Evolutionary conservation across 139 green algal species (phyloP).

Genomic region (Marvania coccoides): DNA sequence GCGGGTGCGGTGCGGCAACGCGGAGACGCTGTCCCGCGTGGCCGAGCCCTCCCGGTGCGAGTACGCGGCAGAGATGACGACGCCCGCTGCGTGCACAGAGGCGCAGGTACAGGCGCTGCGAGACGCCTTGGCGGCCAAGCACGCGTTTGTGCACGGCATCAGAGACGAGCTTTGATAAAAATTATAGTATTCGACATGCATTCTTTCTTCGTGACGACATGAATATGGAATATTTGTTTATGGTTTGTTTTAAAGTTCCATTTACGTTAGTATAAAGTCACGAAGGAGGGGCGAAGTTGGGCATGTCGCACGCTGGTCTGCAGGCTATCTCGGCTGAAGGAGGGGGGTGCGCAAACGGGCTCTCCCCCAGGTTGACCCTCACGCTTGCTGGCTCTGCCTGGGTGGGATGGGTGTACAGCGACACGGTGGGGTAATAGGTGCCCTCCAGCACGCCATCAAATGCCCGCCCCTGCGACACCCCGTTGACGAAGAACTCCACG

Average conservation of each 20-base stretch:
- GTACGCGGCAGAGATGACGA: slow-evolving; percentile 58
- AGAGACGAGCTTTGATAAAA: slow-evolving; percentile 16
- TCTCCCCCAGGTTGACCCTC: slow-evolving; percentile 69
- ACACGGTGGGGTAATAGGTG: slow-evolving; percentile 76
- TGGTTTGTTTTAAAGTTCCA: too few relatives aligned
- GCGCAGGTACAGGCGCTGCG: slow-evolving; percentile 18
- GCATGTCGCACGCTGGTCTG: too few relatives aligned
- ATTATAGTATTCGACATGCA: not conserved
- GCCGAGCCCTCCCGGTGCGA: slow-evolving; percentile 70
- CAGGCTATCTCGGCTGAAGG: too few relatives aligned
- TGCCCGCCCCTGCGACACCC: slow-evolving; percentile 53
- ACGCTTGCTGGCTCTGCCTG: slow-evolving; percentile 51
- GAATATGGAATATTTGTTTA: too few relatives aligned
- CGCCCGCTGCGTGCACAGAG: slow-evolving; percentile 53
- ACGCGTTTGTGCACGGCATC: slow-evolving; percentile 16
- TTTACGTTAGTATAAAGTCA: too few relatives aligned
- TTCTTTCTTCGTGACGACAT: not conserved
- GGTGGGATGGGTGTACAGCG: slow-evolving; percentile 60
- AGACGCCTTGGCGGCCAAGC: slow-evolving; percentile 6
- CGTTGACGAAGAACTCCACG: slow-evolving; percentile 68
- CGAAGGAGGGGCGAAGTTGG: too few relatives aligned
- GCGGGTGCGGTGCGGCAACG: slow-evolving; percentile 40
- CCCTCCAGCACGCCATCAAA: slow-evolving; percentile 58
- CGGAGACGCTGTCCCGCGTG: slow-evolving; percentile 48
- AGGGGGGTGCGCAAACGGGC: not conserved